Percentiles rank a stretch among this genome's conserved stretches.
These are phyloP conservation scores for Orbilia ellipsospora DNA, from an alignment of 2,329 filamentous ascomycete genomes.

Conservation along the genomic window DNA sequence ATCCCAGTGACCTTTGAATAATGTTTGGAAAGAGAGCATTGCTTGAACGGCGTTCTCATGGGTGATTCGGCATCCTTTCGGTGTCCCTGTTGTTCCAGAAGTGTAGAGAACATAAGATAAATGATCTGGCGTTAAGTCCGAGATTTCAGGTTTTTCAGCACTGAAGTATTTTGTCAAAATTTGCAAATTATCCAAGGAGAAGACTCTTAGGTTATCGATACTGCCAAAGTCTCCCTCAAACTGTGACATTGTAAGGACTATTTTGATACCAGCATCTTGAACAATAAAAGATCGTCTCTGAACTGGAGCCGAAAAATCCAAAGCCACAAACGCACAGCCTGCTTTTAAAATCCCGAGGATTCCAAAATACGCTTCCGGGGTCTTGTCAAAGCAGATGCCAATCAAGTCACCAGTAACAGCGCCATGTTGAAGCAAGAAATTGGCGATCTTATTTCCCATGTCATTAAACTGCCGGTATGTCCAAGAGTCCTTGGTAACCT, in stretches of 20 bases:
- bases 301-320: conserved; percentile 78
- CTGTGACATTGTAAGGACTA: conserved; percentile 71
- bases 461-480: conserved; percentile 78
- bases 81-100: conserved; percentile 80
- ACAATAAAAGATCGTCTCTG: conserved; percentile 82
- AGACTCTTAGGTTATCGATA: conserved; percentile 62
- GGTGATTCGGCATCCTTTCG: conserved; percentile 88
- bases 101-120: conserved; percentile 88
- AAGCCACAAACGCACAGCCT: conserved; percentile 81
- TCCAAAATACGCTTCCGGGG: conserved; percentile 82
- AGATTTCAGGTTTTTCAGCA: conserved; percentile 56
- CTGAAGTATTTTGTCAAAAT: conserved; percentile 58
- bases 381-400: conserved; percentile 85
- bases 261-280: conserved; percentile 74
- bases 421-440: conserved; percentile 66
- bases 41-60: conserved; percentile 90
- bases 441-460: conserved; percentile 77
- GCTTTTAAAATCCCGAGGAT: conserved; percentile 85
- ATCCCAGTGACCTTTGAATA: conserved; percentile 82
- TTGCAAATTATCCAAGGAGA: conserved; percentile 65
- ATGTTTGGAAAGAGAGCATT: conserved; percentile 83
- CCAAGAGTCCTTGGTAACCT: conserved; percentile 70
- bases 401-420: conserved; percentile 72
- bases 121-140: conserved; percentile 65
- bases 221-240: conserved; percentile 63